Conservation (phyloP, 1,139 yeast species). For the Kluyveromyces sp. region DNA sequence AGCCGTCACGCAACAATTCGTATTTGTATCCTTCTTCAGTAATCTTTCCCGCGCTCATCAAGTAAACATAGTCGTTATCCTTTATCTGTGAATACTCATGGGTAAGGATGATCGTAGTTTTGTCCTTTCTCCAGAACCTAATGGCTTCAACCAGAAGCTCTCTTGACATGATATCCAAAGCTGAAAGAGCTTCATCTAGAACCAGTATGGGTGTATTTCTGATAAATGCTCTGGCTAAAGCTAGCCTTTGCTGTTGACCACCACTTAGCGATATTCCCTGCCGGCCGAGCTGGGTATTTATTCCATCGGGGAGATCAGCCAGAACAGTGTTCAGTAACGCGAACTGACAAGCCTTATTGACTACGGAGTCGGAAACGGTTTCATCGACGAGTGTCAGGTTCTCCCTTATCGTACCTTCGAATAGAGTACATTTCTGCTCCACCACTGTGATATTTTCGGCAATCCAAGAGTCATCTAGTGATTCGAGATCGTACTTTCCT, state of each 20-base stretch:
- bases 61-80: constrained; percentile 46
- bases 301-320: constrained; percentile 43
- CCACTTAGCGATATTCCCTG: constrained; percentile 63
- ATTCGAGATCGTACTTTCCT: constrained; percentile 44
- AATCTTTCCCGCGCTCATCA: constrained; percentile 54
- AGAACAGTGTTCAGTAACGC: constrained; percentile 47
- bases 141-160: constrained; percentile 42
- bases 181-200: constrained; percentile 80
- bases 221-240: constrained; percentile 73
- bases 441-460: constrained; percentile 60
- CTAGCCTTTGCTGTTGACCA: constrained; percentile 80
- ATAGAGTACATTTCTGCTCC: constrained; percentile 62
- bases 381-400: constrained; percentile 49
- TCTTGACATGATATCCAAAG: constrained; percentile 54
- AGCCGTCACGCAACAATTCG: constrained; percentile 27
- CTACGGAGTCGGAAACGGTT: constrained; percentile 21
- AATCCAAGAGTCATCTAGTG: constrained; percentile 47
- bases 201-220: constrained; percentile 68
- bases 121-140: constrained; percentile 53
- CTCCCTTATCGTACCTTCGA: constrained; percentile 54
- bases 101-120: constrained; percentile 73
- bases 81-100: constrained; percentile 62
- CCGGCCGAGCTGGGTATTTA: constrained; percentile 45
- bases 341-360: constrained; percentile 46
- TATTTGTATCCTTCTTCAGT: constrained; percentile 39